Base-by-base conservation (phyloP, 2,329 filamentous ascomycete genomes). In the Xylariales sp. region DNA sequence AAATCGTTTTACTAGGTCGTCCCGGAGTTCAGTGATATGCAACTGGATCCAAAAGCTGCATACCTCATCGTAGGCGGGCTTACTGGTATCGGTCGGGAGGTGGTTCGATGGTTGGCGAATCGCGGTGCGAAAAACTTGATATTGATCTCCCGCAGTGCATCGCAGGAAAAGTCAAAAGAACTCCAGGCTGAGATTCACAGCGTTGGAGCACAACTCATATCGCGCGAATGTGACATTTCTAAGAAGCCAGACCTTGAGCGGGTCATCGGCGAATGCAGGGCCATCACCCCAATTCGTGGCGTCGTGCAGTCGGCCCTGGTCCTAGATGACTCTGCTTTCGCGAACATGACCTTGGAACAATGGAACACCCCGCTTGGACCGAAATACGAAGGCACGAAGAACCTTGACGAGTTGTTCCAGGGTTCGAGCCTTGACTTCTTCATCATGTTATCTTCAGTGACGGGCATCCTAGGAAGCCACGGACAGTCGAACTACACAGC, bases 61-160 rank as follows among this genome's bases (percentile, higher is more conserved):
- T 58, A 56, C 29, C 25, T 60, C 2, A 47, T 60, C 20, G 46
- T 51, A 2, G 57, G 57, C 27, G 58, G 58, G 2, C 46, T 59
- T 4, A 57, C 58, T 3, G 58, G 58, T 2, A 40, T 58, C 1
- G 57, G 56, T 9, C 38, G 50, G 12, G 42, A 41, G n/a, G 40
- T 54, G n/a, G 33, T 49, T 2, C 39, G 38, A n/a, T 54, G 50
- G 51, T 47, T 55, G 50, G 51, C 41, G 1, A 31, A 33, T n/a
- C 39, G 33, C 3, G 53, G 53, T 2, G 53, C 53, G 2, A 50
- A 29, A 31, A 32, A 47, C 22, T 29, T 54, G 4, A 33, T 54
- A 14, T 25, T 54, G 9, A 20, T 54, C 2, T 49, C 46, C 12
- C 43, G 43, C 19, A 53, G 48, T 12, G 35, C 41, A 4, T 35